Evolutionary conservation across 495 filamentous ascomycete genomes (phyloP).

Genomic region (Penicillium paradoxum): DNA sequence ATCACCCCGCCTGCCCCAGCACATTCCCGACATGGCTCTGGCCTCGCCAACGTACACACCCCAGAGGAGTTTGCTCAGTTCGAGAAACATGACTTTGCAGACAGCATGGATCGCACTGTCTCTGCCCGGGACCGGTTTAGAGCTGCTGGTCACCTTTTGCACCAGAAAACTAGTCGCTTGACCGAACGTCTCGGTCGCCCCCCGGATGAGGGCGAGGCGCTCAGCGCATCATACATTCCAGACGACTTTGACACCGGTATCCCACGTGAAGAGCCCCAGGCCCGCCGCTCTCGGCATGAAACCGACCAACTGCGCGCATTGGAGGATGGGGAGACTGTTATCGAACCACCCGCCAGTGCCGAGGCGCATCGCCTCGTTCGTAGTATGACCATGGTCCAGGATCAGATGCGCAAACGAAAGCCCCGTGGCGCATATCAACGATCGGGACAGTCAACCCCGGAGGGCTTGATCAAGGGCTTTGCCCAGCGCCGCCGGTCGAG

Average conservation of each 20-base stretch:
- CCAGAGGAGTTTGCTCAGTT: slow-evolving; percentile 4
- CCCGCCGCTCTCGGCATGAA: slow-evolving; percentile 17
- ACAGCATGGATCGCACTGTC: slow-evolving; percentile 8
- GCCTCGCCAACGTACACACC: slow-evolving; percentile 8
- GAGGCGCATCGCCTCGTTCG: slow-evolving; percentile 44
- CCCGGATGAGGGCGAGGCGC: slow-evolving; percentile 34
- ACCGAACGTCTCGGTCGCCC: slow-evolving; percentile 39
- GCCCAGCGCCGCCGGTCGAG: slow-evolving; percentile 26
- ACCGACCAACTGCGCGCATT: slow-evolving; percentile 15
- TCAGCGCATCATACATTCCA: slow-evolving; percentile 30
- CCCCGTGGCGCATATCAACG: slow-evolving; percentile 33
- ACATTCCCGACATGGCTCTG: slow-evolving; percentile 15
- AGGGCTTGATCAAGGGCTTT: slow-evolving; percentile 27
- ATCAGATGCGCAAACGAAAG: slow-evolving; percentile 28
- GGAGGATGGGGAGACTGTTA: slow-evolving; percentile 18
- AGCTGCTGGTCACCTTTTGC: slow-evolving; percentile 32
- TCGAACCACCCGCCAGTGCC: slow-evolving; percentile 26
- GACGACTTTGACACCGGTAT: slow-evolving; percentile 31
- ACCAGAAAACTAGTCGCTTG: slow-evolving; percentile 31
- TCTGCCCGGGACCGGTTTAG: slow-evolving; percentile 29
- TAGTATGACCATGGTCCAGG: slow-evolving; percentile 31
- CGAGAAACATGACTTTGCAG: slow-evolving; percentile 15
- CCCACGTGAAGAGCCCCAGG: slow-evolving; percentile 21
- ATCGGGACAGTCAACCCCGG: slow-evolving; percentile 38
- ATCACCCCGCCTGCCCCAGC: slow-evolving; percentile 27